phyloP scores from a whole-genome alignment of 768 basidiomycete genomes.

The Tephrocybe rancida region DNA sequence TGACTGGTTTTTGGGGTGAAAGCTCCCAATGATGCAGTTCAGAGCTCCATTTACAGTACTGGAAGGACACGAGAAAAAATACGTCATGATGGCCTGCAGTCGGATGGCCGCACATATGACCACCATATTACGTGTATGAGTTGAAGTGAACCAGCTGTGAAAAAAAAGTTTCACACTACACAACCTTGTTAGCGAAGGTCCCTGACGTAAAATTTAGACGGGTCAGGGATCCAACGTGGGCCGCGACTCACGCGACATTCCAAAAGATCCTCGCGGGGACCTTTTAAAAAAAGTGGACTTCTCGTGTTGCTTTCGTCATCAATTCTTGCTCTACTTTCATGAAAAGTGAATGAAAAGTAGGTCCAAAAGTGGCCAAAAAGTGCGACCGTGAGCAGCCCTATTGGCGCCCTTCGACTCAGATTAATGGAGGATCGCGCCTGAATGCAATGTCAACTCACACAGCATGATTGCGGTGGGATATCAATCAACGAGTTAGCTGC shows the following conservation, averaged over 20 bases:
- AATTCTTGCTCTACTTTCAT: too few species aligned
- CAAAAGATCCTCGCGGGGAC: too few species aligned
- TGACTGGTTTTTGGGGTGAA: background rate
- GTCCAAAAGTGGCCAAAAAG: too few species aligned
- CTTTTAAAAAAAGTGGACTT: too few species aligned
- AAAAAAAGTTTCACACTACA: background rate
- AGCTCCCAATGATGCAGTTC: background rate
- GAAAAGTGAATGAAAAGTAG: too few species aligned
- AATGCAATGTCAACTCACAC: too few species aligned
- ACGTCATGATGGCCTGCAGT: conserved; percentile 8
- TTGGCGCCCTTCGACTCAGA: too few species aligned
- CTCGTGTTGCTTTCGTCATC: too few species aligned
- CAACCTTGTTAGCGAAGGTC: conserved; percentile 41
- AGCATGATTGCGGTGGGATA: too few species aligned
- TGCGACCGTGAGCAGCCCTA: too few species aligned
- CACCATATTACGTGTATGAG: background rate
- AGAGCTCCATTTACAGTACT: conserved; percentile 3
- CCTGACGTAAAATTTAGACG: conserved; percentile 36
- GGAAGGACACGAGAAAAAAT: background rate
- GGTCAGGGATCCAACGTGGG: conserved; percentile 10
- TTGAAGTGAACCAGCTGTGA: background rate
- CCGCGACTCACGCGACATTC: conserved; percentile 77
- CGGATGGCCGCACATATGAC: conserved; percentile 10
- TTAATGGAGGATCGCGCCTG: too few species aligned
- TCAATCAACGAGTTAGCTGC: too few species aligned